A percentile compares a stretch with the other conserved stretches of the same genome.
Conservation (phyloP, 768 basidiomycete genomes). For the Fistulinella prunicolor region DNA sequence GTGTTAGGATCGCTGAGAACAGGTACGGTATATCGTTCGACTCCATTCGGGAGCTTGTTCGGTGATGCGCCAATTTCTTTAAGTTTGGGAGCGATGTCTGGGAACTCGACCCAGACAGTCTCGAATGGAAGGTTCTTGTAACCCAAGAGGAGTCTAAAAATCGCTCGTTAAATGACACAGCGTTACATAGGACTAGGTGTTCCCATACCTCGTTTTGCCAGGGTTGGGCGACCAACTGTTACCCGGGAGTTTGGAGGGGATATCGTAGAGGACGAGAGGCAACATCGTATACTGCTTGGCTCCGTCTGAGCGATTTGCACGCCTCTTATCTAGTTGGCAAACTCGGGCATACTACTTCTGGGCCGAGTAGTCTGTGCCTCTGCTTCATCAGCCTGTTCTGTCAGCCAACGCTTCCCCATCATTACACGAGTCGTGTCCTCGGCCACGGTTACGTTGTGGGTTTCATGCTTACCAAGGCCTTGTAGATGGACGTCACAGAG, state of each 20-base stretch:
- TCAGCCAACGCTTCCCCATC: not conserved
- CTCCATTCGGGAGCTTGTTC: slow-evolving; percentile 16
- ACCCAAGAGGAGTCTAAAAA: slow-evolving; percentile 15
- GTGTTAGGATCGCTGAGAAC: slow-evolving; percentile 34
- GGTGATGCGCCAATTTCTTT: slow-evolving; percentile 27
- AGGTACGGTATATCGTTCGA: slow-evolving; percentile 30
- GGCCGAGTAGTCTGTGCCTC: no score
- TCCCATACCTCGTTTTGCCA: slow-evolving; percentile 35
- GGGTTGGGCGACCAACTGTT: slow-evolving; percentile 38
- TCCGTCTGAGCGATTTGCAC: not conserved
- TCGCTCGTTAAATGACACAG: not conserved
- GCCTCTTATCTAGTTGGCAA: not conserved
- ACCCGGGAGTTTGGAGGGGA: slow-evolving; percentile 30
- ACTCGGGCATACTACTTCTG: no score
- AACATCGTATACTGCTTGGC: slow-evolving; percentile 13
- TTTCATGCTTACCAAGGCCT: no score
- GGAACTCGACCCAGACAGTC: slow-evolving; percentile 35
- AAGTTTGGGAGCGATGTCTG: slow-evolving; percentile 28
- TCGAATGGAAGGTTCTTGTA: slow-evolving; percentile 34
- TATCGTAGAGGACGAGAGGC: slow-evolving; percentile 37
- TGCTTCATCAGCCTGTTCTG: not conserved
- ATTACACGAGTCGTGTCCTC: no score
- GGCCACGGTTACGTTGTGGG: no score
- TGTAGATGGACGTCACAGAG: no score
- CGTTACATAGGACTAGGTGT: not conserved